phyloP scores from a whole-genome alignment of 2,329 filamentous ascomycete genomes.

The Epichloe coenophiala region DNA sequence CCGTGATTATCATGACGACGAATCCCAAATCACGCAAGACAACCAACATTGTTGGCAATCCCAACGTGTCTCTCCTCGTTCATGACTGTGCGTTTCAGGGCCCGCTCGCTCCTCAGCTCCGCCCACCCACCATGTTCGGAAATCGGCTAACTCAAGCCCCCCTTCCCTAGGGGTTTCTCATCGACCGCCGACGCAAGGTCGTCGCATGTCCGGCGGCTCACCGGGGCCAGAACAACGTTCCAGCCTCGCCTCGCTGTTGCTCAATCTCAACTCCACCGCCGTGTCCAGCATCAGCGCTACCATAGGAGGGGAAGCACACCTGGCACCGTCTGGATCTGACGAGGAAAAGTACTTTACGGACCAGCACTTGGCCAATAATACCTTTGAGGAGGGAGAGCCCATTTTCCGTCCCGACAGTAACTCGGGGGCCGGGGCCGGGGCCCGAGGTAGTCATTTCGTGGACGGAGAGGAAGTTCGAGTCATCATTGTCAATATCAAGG shows the following conservation, averaged over 20 bases:
- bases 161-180: constrained; percentile 60
- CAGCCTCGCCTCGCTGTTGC: constrained; percentile 66
- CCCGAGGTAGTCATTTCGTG: constrained; percentile 53
- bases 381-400: constrained; percentile 47
- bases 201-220: constrained; percentile 45
- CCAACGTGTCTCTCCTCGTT: constrained; percentile 82
- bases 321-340: constrained; percentile 59
- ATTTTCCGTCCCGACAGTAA: constrained; percentile 22
- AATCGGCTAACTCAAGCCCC: not conserved
- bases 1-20: constrained; percentile 92
- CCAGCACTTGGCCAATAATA: constrained; percentile 83
- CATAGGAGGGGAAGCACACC: constrained; percentile 72
- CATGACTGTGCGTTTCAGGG: constrained; percentile 56
- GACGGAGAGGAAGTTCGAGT: constrained; percentile 75
- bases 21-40: constrained; percentile 68
- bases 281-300: constrained; percentile 83
- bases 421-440: constrained; percentile 28
- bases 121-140: not conserved
- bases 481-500: constrained; percentile 70
- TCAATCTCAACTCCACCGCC: constrained; percentile 83
- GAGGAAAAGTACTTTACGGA: constrained; percentile 77
- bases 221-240: constrained; percentile 53
- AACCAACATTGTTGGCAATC: constrained; percentile 69
- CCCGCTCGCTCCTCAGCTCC: not conserved
- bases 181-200: constrained; percentile 62